These are phyloP conservation scores for Suhomyces wounanorum DNA, from an alignment of 1,139 yeast species.

Conservation along the genomic window DNA sequence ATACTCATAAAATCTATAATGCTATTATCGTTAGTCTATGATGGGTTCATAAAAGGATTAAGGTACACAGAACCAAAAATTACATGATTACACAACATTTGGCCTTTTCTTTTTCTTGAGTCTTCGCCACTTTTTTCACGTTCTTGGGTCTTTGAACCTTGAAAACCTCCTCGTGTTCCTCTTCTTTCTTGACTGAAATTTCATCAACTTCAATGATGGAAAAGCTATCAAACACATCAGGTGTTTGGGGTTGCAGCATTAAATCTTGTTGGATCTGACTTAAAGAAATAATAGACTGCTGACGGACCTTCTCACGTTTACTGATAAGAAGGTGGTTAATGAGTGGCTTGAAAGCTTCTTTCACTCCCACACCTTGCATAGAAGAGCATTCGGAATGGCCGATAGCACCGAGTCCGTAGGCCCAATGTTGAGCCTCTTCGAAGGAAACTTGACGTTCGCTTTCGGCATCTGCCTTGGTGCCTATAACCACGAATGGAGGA, in stretches of 20 bases:
- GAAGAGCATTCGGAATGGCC: constrained; percentile 36
- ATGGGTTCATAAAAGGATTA: not conserved
- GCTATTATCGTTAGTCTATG: not conserved
- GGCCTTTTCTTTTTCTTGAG: not conserved
- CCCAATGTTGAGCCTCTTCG: constrained; percentile 34
- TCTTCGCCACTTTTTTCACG: not conserved
- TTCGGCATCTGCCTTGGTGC: constrained; percentile 34
- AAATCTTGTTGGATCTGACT: constrained; percentile 7
- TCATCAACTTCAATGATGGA: constrained; percentile 2
- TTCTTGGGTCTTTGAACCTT: not conserved
- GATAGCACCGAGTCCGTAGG: constrained; percentile 30
- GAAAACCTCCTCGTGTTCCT: not conserved
- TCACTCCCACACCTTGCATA: constrained; percentile 23
- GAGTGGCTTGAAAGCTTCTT: constrained; percentile 33
- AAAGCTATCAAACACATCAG: not conserved
- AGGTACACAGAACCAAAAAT: not conserved
- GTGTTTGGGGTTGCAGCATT: constrained; percentile 4
- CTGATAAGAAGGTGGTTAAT: constrained; percentile 16
- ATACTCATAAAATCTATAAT: not conserved
- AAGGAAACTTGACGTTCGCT: constrained; percentile 28
- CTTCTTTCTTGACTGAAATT: not conserved
- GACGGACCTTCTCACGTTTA: constrained; percentile 9
- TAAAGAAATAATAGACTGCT: constrained; percentile 9
- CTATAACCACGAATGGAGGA: constrained; percentile 38
- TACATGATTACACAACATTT: not conserved